These are phyloP conservation scores for Rosa hybrid DNA, from an alignment of 331 rosid genomes.

Conservation along the genomic window DNA sequence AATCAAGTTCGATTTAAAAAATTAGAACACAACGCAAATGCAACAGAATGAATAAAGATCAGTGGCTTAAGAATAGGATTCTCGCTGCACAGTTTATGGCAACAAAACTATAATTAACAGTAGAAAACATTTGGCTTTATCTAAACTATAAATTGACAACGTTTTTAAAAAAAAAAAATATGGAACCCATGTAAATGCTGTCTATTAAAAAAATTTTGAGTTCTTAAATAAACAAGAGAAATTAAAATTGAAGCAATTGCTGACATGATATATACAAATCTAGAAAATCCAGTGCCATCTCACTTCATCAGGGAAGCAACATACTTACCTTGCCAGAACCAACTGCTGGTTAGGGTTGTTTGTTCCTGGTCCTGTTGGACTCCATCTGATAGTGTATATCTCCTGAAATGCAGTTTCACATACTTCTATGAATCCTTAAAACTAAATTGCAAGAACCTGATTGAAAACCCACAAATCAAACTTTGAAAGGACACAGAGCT, in stretches of 20 bases:
- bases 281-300: background rate
- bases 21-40: background rate
- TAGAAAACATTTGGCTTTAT: background rate
- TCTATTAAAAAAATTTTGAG: background rate
- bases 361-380: constrained; percentile 92
- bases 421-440: constrained; percentile 1
- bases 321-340: constrained; percentile 79
- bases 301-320: constrained; percentile 14
- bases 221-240: background rate
- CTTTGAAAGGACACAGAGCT: background rate
- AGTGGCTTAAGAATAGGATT: background rate
- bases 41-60: background rate
- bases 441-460: background rate
- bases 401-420: constrained; percentile 51
- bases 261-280: background rate
- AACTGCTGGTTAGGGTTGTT: constrained; percentile 72
- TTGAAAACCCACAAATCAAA: background rate
- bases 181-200: background rate
- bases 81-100: background rate
- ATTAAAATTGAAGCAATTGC: background rate
- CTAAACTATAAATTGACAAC: background rate
- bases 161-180: background rate
- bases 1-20: background rate
- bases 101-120: background rate
- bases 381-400: constrained; percentile 94